Base-by-base conservation (phyloP, 2,329 filamentous ascomycete species). In the Paraphoma sp. region DNA sequence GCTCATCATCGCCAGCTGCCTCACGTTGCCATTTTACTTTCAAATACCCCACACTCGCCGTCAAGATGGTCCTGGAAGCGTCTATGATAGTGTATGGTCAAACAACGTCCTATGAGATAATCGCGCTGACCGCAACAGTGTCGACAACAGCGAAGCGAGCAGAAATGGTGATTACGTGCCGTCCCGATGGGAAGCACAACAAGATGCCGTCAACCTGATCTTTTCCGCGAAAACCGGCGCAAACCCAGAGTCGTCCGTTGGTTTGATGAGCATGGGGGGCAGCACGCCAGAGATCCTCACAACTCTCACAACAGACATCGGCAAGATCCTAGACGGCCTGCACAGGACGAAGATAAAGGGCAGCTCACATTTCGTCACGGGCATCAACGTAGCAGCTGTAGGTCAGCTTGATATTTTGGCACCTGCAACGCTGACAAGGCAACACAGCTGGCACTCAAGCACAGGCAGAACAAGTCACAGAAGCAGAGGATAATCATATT, bases 91-190 rank as follows among this genome's bases (percentile, higher is more conserved):
- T 98, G 85, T 83, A 75, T 23, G 77, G 8, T 38, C 1, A 7
- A 10, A n/a, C 31, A 50, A 54, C 69, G 70, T 62, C 72, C 11
- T 48, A 42, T 53, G 29, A 33, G 29, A 49, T 36, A 52, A 53
- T 50, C 51, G 45, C 50, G 56, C 65, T 75, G 60, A 74, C 56
- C 29, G 44, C 55, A 45, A 64, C 69, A 89, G 87, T 78, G 92
- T 98, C 74, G 95, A 99, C 86, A 99, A 98, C 85, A 97, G 93
- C 83, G 95, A 99, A 83, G 93, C 91, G 82, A 96, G 92, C 83
- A 89, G 95, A 77, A 99, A 99, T 81, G 95, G 96, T 76, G 95
- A 99, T 79, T 90, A 90, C 76, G 83, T 88, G 74, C 94, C 95
- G 56, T 96, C 93, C 67, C 88, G 95, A 79, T 99, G 93, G 85